Evolutionary conservation across 1,284 basidiomycete genomes (phyloP), one percentile per base, ranked within the genome.

Genomic region (Amylostereum chailletii): DNA sequence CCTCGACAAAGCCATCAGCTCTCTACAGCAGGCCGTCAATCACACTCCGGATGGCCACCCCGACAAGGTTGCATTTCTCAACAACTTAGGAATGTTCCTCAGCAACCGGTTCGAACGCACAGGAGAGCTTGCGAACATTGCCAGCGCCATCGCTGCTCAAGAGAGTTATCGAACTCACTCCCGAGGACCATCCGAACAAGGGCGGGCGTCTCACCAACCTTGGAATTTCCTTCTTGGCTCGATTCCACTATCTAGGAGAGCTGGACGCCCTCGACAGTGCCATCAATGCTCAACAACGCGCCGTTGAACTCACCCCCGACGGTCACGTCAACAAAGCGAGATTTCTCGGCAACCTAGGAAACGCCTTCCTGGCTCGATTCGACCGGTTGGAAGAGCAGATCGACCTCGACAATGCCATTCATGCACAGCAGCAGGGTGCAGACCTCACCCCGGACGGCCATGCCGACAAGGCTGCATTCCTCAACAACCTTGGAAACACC

Each of bases 401-500:
- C 7, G 42, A 43, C 27, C 42, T 43, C 27, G 26, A 43, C 10
- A 30, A 43, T 43, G 42, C 42, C 7, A 31, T 43, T 30, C 29
- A 40, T 8, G n/a, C 10, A 2, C 34, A n/a, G n/a, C 38, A 34
- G 4, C 32, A 46, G 8, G 50, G 49, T 4, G 26, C 34, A 1
- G 33, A 19, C 6, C 8, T 51, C 8, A 47, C 47, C 27, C 27
- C 44, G 4, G 36, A 47, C 7, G 52, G 42, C 8, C 42, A 51
- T 36, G 34, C 50, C 10, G 34, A 48, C 32, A 42, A 44, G 39
- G 37, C 47, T 9, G 37, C 36, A 46, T 50, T 53, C 6, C 50
- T 64, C 31, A 54, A 56, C 47, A 57, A 57, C 41, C 50, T 67
- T 33, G 63, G 64, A 10, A 55, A 47, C 33, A 57, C 63, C 5